Base-by-base conservation (phyloP, 306 rosid species). In the Pachyrhizus erosus region DNA sequence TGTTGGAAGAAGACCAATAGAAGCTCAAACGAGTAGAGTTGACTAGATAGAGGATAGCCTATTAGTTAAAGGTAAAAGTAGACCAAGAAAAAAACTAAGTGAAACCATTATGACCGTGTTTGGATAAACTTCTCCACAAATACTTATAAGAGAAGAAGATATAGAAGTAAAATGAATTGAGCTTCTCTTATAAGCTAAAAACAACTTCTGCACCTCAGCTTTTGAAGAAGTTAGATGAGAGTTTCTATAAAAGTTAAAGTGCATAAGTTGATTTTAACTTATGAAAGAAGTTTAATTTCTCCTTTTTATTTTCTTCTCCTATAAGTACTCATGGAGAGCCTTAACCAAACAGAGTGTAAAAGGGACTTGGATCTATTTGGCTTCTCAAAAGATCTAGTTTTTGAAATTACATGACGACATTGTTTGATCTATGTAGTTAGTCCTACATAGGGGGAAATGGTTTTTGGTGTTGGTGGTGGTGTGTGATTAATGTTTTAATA, bases 401-500 rank as follows among this genome's bases (percentile, higher is more conserved):
- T 61, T 17, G 14, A 77, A 37, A 20, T 42, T 43, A 43, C 46
- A 61, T 17, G 21, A 13, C 33, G 18, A 5, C 5, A 20, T 42
- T 26, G 49, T 80, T 58, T 70, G 39, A 40, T 70, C 11, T 23
- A 27, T 29, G 6, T 11, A 60, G 51, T 24, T 46, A 14, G 49
- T 42, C 20, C 10, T 7, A 29, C 52, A n/a, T 9, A 54, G 65
- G 37, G 43, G 10, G 29, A 61, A 5, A 15, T 61, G 68, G 2
- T 27, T 46, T 45, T 27, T 80, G 49, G 1, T 61, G 49, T 26
- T 48, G 13, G 15, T 58, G 45, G 17, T 68, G 48, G 29, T 72
- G 43, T 49, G 62, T 68, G 84, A 43, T 33, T 26, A 77, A 45
- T 21, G 17, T 58, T 66, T 77, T 62, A 61, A 42, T 40, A 7